Evolutionary conservation across 225 moss, liverwort and hornwort species (phyloP), one percentile per base, ranked within the genome.

Genomic region (Marchantia paleacea): DNA sequence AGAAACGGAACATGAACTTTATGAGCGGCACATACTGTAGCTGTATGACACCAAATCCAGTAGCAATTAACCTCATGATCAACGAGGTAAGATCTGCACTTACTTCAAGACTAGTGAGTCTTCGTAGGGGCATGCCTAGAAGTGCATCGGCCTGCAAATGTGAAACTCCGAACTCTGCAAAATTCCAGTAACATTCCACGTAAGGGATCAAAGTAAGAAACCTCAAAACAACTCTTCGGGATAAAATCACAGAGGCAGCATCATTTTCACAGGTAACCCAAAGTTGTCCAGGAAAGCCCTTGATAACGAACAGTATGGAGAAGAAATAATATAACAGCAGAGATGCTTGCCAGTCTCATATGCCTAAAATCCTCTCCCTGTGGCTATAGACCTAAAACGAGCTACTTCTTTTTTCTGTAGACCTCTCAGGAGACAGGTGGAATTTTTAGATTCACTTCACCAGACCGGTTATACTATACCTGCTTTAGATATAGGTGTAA

Each of bases 51-150:
- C 29, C 66, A 66, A 28, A 66, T 12, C 28, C 26, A 29, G 3
- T 58, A 12, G 7, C 18, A 29, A 12, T 5, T 2, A 39, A 39
- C 5, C 5, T 39, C 39, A 39, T 39, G 39, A 39, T 2, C 39
- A 29, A 30, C 10, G 55, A 29, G 25, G 52, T 0, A 55, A 16
- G 24, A 12, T 10, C 22, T 19, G 1, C 26, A 77, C 82, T 62
- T 89, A 92, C 94, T 91, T 97, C 97, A 78, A 97, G 88, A 76
- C 91, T 90, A 84, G 97, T 97, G 10, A 97, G 90, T 81, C 97
- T 91, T 69, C 97, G 88, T 79, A 97, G 88, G 74, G 97, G 97
- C 97, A 97, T 97, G 72, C 93, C 94, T 84, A 97, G 83, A 79
- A 97, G 88, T 79, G 93, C 94, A 81, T 97, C 96, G 70, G 96